Base-by-base conservation (phyloP, 768 basidiomycete species). In the Omphalotus guepiniiformis region DNA sequence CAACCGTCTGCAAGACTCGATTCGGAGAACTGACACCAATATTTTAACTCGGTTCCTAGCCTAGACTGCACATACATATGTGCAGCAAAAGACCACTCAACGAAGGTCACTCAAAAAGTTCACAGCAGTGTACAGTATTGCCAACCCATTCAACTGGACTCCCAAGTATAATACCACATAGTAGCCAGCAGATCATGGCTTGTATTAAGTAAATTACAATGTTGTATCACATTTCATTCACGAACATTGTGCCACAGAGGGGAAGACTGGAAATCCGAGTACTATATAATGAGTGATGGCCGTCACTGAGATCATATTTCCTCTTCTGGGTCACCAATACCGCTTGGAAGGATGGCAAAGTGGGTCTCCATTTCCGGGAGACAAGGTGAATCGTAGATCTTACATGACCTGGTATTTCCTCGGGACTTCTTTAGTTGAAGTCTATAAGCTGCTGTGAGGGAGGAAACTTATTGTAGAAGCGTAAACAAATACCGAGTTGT, bases 361-460 rank as follows among this genome's bases (percentile, higher is more conserved):
- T 88, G 87, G 2, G 87, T 93, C 63, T 98, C 95, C 55, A 89
- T 91, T 65, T 99, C 96, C 8, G 96, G 95, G 28, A 99, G 71
- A 68, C 93, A 97, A 0, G 96, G 96, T 3, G 93, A 95, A 71
- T 99, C 96, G 57, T 96, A 95, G 55, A 99, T 94, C 67, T 93
- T 95, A 70, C 93, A 96, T 18, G 90, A 83, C 47, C 96, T 88
- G 40, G 89, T 93, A 52, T 88, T 85, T 8, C 89, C 96, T 28
- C 95, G 80, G 21, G 83, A 85, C 63, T 99, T 99, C 69, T 88
- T 88, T 39, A 98, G 76, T 63, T 95, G 91, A 38, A 99, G 65
- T 28, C 91, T 93, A 54, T 28, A 23, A 39, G 50, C 27, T 16
- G 40, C 37, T 29, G 49, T 28, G 25, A 40, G 41, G 25, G 34